These are phyloP conservation scores for Kwoniella pini DNA, from an alignment of 768 basidiomycete genomes.

Conservation along the genomic window DNA sequence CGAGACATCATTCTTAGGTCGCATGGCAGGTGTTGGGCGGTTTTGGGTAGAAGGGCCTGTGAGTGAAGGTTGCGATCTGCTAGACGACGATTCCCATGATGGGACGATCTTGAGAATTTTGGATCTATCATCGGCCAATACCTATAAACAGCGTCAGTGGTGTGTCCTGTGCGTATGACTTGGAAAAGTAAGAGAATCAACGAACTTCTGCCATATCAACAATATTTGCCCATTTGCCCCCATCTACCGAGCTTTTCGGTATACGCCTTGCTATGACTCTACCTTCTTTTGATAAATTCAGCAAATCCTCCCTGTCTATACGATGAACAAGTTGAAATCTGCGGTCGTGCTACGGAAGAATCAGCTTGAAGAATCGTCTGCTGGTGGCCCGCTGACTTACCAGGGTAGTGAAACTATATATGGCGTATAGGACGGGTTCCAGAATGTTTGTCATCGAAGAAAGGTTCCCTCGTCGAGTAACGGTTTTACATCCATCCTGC, in stretches of 20 bases:
- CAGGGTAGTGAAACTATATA: conserved; percentile 17
- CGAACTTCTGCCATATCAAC: conserved; percentile 31
- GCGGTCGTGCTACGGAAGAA: conserved; percentile 9
- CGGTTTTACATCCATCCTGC: neutral
- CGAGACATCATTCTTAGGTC: neutral
- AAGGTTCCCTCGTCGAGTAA: neutral
- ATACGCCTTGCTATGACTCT: neutral
- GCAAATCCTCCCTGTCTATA: conserved; percentile 1
- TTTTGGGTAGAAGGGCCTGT: neutral
- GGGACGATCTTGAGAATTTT: conserved; percentile 8
- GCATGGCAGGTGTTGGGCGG: neutral
- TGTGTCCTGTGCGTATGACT: neutral
- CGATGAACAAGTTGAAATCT: conserved; percentile 5
- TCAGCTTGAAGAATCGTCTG: neutral
- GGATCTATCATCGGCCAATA: conserved; percentile 1
- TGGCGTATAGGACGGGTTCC: conserved; percentile 17
- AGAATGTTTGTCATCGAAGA: neutral
- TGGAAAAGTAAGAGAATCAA: neutral
- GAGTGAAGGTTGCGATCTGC: neutral
- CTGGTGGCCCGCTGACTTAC: conserved; percentile 10
- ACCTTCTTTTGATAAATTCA: conserved; percentile 17
- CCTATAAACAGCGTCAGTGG: conserved; percentile 8
- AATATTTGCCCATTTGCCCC: conserved; percentile 19
- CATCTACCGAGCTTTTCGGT: conserved; percentile 3
- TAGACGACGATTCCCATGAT: conserved; percentile 5